Conservation (phyloP, 1,139 yeast species). For the Magnusiomyces clavatus region DNA sequence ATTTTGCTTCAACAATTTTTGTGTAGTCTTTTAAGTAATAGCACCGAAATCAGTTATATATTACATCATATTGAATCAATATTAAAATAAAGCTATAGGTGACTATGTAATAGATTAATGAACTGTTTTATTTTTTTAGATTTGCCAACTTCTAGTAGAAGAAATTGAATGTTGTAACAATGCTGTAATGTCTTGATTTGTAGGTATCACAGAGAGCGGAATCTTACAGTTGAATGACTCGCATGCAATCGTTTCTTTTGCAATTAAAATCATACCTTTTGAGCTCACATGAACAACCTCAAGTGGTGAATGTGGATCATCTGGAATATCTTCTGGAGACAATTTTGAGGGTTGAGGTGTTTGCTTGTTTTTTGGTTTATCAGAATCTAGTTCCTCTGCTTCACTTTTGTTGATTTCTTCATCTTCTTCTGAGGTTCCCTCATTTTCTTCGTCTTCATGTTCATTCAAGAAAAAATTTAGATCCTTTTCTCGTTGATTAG, state of each 20-base stretch:
- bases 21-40: too few relatives aligned
- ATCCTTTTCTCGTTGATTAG: neutral
- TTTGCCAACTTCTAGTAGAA: conserved; percentile 8
- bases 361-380: neutral
- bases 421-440: neutral
- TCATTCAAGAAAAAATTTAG: neutral
- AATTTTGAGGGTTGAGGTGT: neutral
- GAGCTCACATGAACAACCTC: conserved; percentile 14
- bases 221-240: conserved; percentile 29
- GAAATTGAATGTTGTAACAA: conserved; percentile 20
- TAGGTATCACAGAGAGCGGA: conserved; percentile 28
- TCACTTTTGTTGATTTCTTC: neutral
- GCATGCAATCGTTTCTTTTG: conserved; percentile 25
- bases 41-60: too few relatives aligned
- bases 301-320: conserved; percentile 10
- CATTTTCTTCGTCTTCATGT: neutral
- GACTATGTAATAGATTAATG: neutral
- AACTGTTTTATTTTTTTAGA: conserved; percentile 1
- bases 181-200: conserved; percentile 28
- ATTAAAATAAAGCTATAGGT: neutral
- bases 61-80: too few relatives aligned
- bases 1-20: too few relatives aligned
- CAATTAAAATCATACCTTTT: conserved; percentile 20
- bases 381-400: neutral
- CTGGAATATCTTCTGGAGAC: conserved; percentile 2